These are phyloP conservation scores for Pleurotus cornucopiae DNA, from an alignment of 768 basidiomycete genomes.

Conservation along the genomic window DNA sequence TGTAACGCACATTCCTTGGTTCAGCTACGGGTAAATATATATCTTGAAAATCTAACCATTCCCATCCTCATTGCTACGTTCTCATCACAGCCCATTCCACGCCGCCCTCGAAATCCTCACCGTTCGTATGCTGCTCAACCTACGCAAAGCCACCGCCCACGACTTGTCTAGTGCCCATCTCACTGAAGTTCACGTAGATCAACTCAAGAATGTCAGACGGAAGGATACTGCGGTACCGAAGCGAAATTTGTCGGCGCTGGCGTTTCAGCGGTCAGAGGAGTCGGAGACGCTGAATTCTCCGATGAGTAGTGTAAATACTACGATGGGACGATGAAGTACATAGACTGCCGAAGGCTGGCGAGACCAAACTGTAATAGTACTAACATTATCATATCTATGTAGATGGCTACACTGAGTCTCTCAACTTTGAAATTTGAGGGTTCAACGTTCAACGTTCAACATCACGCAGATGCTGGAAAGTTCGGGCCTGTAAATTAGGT, in stretches of 20 bases:
- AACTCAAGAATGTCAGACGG: background rate
- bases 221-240: background rate
- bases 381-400: too few species aligned
- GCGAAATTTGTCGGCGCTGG: background rate
- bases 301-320: background rate
- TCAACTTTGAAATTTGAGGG: too few species aligned
- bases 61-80: background rate
- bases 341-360: too few species aligned
- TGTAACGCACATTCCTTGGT: slow-evolving; percentile 43
- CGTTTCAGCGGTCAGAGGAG: slow-evolving; percentile 1
- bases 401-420: too few species aligned
- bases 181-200: background rate
- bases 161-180: background rate
- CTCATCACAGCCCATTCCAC: slow-evolving; percentile 35
- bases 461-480: too few species aligned
- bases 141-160: slow-evolving; percentile 28
- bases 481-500: too few species aligned
- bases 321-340: too few species aligned
- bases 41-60: background rate
- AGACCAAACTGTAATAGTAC: too few species aligned
- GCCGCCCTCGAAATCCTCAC: slow-evolving; percentile 44
- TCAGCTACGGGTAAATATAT: slow-evolving; percentile 35
- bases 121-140: slow-evolving; percentile 40
- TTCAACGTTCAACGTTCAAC: too few species aligned
- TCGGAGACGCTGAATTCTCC: background rate